These are phyloP conservation scores for Lipomyces mesembrius DNA, from an alignment of 805 yeast species.

Conservation along the genomic window DNA sequence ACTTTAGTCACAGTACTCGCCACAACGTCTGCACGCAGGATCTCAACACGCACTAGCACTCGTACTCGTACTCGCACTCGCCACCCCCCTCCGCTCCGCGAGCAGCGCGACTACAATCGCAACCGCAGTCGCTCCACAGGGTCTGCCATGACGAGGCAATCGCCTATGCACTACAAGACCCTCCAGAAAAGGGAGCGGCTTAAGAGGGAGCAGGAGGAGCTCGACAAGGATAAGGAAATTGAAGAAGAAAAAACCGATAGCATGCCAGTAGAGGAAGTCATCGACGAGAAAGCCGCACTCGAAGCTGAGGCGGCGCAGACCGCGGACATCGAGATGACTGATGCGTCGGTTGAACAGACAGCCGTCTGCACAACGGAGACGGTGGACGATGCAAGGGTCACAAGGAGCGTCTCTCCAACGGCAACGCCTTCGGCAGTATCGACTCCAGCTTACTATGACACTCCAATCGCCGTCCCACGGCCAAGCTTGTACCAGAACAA, in stretches of 20 bases:
- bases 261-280: not conserved
- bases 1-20: not conserved
- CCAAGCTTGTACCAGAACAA: not conserved
- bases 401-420: not conserved
- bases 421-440: not conserved
- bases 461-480: not conserved
- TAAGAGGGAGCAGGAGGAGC: not conserved
- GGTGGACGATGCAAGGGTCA: not conserved
- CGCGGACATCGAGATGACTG: conserved; percentile 7
- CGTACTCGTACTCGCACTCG: not conserved
- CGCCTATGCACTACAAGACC: conserved; percentile 6
- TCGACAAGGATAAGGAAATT: not conserved
- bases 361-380: not conserved
- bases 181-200: conserved; percentile 6
- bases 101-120: conserved; percentile 1
- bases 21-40: not conserved
- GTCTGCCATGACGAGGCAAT: not conserved
- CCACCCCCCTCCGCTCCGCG: conserved; percentile 3
- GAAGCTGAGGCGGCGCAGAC: conserved; percentile 14
- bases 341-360: not conserved
- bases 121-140: not conserved
- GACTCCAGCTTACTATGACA: not conserved
- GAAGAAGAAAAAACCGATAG: not conserved
- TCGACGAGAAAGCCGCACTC: conserved; percentile 13
- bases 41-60: not conserved